Evolutionary conservation across 331 rosid genomes (phyloP), one percentile per base, ranked within the genome.

Genomic region (Erythrophleum ivorense): DNA sequence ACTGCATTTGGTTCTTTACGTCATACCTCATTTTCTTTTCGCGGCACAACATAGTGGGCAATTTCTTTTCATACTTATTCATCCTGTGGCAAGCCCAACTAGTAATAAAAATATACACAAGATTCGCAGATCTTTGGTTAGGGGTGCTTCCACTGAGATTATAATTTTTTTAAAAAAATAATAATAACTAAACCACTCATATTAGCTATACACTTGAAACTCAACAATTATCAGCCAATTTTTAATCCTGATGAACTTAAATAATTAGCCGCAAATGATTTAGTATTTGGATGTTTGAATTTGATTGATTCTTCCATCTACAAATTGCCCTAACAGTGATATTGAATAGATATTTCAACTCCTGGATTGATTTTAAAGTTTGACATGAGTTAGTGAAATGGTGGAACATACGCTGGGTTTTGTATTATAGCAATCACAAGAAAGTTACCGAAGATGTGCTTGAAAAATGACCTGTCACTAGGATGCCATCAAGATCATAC

Each of bases 331-430:
- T n/a, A 58, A 33, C 59, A 43, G 5, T 2, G 7, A 72, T 53
- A 46, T 53, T 8, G 77, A 73, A 68, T 31, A 68, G 84, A 84
- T 80, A 68, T 58, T 80, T 68, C 59, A 79, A 41, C 81, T 74
- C 53, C 24, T 58, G 46, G 13, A 50, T 57, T 57, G 76, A 66
- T 33, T 14, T 11, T 5, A 54, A 34, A 46, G 50, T 46, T 46
- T 46, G 8, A 9, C 50, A 1, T 46, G 50, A 9, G 10, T 7
- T 46, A 46, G 50, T 46, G 50, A 46, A 4, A 2, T 36, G 40
- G 5, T 0, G 36, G 38, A 24, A 6, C 14, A 2, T 9, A 10
- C 24, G 31, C 40, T 24, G 38, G 67, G 67, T 15, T 1, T 43
- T 70, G 54, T 0, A 13, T 9, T 0, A 49, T 24, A 7, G 1